These are phyloP conservation scores for Diutina siamensis DNA, from an alignment of 1,139 yeast species.

Conservation along the genomic window DNA sequence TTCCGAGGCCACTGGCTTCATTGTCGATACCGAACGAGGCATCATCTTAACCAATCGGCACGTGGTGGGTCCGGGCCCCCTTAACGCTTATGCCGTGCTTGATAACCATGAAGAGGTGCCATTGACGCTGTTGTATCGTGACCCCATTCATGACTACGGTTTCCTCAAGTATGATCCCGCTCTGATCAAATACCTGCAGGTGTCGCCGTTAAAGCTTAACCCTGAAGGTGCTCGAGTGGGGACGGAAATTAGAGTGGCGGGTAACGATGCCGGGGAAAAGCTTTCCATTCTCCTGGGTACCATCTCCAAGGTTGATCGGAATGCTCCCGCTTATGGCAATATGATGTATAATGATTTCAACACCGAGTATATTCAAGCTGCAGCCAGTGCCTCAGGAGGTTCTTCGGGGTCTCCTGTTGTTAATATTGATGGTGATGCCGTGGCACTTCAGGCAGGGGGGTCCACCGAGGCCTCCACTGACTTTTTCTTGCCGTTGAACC, in stretches of 20 bases:
- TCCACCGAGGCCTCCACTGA: constrained; percentile 86
- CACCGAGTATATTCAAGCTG: constrained; percentile 93
- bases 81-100: constrained; percentile 80
- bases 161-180: constrained; percentile 66
- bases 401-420: constrained; percentile 96
- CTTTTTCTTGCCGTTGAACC: constrained; percentile 75
- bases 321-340: constrained; percentile 89
- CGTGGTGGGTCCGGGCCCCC: constrained; percentile 93
- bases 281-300: constrained; percentile 81
- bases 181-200: constrained; percentile 60
- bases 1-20: constrained; percentile 90
- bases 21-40: constrained; percentile 77
- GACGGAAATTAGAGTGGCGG: constrained; percentile 85
- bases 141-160: constrained; percentile 81
- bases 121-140: constrained; percentile 73
- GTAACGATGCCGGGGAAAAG: constrained; percentile 95
- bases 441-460: constrained; percentile 93
- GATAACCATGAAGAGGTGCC: constrained; percentile 93
- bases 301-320: constrained; percentile 81
- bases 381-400: constrained; percentile 93
- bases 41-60: constrained; percentile 85
- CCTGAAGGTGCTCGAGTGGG: constrained; percentile 87
- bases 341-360: constrained; percentile 89
- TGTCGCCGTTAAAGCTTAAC: constrained; percentile 52
- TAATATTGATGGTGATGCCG: constrained; percentile 74